Percentiles rank a stretch among this genome's conserved stretches.
These are phyloP conservation scores for Monosporozyma siamensis DNA, from an alignment of 805 yeast genomes.

Conservation along the genomic window DNA sequence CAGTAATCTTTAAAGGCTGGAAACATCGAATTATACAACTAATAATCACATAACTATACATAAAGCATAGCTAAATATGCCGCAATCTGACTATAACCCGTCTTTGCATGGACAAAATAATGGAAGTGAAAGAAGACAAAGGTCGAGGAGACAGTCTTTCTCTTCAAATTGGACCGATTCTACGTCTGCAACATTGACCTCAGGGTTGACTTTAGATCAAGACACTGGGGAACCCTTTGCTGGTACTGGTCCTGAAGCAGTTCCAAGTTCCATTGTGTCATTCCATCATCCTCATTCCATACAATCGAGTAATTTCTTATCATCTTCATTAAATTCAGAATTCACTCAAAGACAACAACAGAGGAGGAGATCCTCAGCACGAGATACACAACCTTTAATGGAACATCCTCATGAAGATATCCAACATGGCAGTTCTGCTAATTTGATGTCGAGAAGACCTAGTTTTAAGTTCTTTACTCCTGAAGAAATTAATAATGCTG, in stretches of 20 bases:
- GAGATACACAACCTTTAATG: slow-evolving; percentile 2
- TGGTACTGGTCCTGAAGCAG: slow-evolving; percentile 67
- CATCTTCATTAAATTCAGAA: slow-evolving; percentile 17
- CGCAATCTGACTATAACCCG: background rate
- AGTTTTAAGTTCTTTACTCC: slow-evolving; percentile 75
- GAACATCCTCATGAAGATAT: slow-evolving; percentile 23
- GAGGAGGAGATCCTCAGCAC: background rate
- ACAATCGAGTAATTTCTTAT: slow-evolving; percentile 21
- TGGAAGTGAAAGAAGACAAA: slow-evolving; percentile 43
- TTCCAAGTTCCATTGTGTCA: slow-evolving; percentile 70
- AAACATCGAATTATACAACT: no score
- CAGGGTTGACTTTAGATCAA: slow-evolving; percentile 36
- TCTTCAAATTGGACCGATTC: slow-evolving; percentile 30
- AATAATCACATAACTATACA: no score
- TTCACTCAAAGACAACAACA: slow-evolving; percentile 13
- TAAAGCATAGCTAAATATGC: background rate
- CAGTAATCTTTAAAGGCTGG: no score
- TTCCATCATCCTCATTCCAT: slow-evolving; percentile 63
- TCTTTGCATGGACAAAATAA: background rate
- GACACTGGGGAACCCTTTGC: slow-evolving; percentile 64
- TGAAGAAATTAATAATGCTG: slow-evolving; percentile 78
- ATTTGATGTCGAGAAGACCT: slow-evolving; percentile 30
- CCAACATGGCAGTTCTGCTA: no score
- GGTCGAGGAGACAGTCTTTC: slow-evolving; percentile 18
- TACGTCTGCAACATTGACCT: slow-evolving; percentile 24